Conservation (phyloP, 2,329 filamentous ascomycete species). For the Aspergillus ochraceus region DNA sequence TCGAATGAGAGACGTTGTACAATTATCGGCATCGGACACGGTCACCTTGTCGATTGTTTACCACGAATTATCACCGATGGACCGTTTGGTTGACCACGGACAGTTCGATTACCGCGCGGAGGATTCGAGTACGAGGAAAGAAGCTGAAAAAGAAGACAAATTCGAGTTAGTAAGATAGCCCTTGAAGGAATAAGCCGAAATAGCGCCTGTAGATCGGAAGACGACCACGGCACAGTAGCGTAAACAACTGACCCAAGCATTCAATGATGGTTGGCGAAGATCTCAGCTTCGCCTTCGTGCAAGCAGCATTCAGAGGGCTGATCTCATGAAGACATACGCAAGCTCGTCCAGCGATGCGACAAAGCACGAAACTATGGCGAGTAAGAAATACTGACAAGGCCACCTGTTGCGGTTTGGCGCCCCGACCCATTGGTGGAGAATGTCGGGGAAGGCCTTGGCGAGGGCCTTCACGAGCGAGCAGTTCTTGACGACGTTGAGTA, state of each 20-base stretch:
- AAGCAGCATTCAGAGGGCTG: neutral
- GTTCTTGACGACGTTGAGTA: no score
- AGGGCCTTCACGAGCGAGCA: neutral
- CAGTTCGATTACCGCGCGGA: neutral
- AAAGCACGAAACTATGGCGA: neutral
- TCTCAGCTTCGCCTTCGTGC: neutral
- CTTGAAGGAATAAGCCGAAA: neutral
- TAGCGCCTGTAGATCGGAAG: neutral
- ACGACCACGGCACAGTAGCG: neutral
- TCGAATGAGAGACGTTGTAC: neutral
- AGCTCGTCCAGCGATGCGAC: no score
- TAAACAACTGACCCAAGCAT: neutral
- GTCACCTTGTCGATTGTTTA: neutral
- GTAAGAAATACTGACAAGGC: neutral
- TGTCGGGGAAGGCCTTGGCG: neutral
- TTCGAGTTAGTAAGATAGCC: neutral
- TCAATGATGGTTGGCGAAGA: neutral
- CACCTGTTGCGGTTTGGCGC: neutral
- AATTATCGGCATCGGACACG: neutral
- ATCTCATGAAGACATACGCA: neutral
- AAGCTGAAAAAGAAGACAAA: neutral
- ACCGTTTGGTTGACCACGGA: neutral
- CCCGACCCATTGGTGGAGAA: neutral
- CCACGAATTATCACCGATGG: neutral
- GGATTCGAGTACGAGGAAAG: neutral